phyloP scores from a whole-genome alignment of 2,329 filamentous ascomycete genomes.

The Colletotrichum limetticola region DNA sequence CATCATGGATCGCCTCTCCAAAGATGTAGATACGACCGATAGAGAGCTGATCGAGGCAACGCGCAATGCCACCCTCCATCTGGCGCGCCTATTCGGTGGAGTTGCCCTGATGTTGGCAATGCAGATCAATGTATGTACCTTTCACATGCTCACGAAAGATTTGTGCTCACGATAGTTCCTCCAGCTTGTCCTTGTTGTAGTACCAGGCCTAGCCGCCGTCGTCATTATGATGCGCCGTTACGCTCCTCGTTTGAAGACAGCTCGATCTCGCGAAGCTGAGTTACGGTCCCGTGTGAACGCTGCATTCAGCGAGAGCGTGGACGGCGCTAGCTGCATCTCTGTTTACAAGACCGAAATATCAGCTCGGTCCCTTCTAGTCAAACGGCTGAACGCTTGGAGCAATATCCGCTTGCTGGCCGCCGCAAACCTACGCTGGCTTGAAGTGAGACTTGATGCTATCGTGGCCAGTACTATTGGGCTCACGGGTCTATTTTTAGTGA shows the following conservation, averaged over 20 bases:
- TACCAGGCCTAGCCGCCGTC: neutral
- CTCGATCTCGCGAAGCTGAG: neutral
- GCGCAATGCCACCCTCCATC: neutral
- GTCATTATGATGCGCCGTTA: neutral
- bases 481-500: neutral
- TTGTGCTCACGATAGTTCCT: neutral
- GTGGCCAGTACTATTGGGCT: neutral
- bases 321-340: neutral
- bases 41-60: neutral
- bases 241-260: neutral
- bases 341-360: neutral
- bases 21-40: neutral
- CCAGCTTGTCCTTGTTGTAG: neutral
- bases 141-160: neutral
- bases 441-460: conserved; percentile 1
- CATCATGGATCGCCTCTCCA: conserved; percentile 7
- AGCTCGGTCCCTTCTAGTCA: neutral
- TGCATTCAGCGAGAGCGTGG: neutral
- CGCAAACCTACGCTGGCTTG: conserved; percentile 9
- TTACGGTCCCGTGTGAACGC: neutral
- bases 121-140: neutral
- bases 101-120: neutral
- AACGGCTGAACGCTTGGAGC: neutral
- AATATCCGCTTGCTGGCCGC: neutral
- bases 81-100: neutral